phyloP scores from a whole-genome alignment of 2,329 filamentous ascomycete genomes.

The Pyrenophora tritici-repentis region DNA sequence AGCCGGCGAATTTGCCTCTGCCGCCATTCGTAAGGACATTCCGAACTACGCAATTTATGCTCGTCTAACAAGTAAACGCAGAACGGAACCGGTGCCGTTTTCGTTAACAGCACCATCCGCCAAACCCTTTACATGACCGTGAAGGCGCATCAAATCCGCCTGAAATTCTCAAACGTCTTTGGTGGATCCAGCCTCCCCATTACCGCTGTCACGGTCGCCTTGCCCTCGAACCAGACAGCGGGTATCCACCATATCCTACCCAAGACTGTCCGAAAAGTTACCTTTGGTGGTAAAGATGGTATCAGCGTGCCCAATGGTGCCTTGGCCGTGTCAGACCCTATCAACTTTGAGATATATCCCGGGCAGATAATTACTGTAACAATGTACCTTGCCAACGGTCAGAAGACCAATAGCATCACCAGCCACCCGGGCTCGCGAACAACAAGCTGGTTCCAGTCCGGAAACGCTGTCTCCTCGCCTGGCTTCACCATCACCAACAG shows the following conservation, averaged over 20 bases:
- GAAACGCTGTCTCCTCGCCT: constrained; percentile 59
- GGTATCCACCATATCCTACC: constrained; percentile 60
- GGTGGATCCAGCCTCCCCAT: constrained; percentile 65
- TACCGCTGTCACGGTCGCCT: constrained; percentile 62
- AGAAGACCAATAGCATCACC: constrained; percentile 63
- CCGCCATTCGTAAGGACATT: constrained; percentile 54
- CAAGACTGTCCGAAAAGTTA: constrained; percentile 58
- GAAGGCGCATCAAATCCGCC: constrained; percentile 60
- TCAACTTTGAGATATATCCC: constrained; percentile 59
- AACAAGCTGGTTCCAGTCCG: constrained; percentile 63
- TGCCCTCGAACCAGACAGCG: constrained; percentile 59
- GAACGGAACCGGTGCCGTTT: constrained; percentile 61
- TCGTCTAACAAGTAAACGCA: constrained; percentile 27
- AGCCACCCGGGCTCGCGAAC: constrained; percentile 69
- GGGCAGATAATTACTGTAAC: constrained; percentile 62
- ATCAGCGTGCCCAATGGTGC: constrained; percentile 61
- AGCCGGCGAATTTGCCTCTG: constrained; percentile 65
- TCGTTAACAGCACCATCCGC: constrained; percentile 66
- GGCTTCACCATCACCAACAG: constrained; percentile 53
- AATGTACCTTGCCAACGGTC: constrained; percentile 63
- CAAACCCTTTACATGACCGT: constrained; percentile 68
- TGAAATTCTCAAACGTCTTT: constrained; percentile 70
- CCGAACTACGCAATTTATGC: not conserved
- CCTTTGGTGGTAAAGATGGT: constrained; percentile 61
- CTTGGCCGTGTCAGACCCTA: constrained; percentile 64